Base-by-base conservation (phyloP, 208 protist species). In the Herpetomonas samuelpessoai region DNA sequence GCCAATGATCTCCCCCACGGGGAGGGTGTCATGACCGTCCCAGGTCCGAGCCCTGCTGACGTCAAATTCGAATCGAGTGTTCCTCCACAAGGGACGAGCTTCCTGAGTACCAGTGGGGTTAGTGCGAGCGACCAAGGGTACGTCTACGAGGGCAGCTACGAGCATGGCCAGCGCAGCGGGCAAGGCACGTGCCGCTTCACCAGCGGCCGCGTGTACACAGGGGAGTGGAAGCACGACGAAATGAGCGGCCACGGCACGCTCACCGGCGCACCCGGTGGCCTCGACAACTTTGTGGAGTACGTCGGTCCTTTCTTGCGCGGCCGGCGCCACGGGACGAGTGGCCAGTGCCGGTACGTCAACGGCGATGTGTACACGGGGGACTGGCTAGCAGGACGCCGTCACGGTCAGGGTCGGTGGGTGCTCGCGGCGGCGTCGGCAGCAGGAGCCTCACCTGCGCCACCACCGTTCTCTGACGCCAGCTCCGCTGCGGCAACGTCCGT, bases 201-300 rank as follows among this genome's bases (percentile, higher is more conserved):
- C 18, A 92, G 91, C 52, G 90, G 88, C 19, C 76, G 78, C 14
- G 51, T 58, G 28, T 96, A 95, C 71, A 71, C 75, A 1, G 90
- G 92, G 0, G 81, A 92, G 48, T 97, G 92, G 92, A 24, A 60
- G 24, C 57, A 70, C 10, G 92, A 94, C 53, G 62, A 88, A 51
- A 90, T 92, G 84, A 70, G 85, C 29, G 92, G 92, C n/a, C 19
- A 65, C 3, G 92, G 88, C n/a, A 70, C 65, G 9, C 67, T 91
- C 38, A 50, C 12, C 30, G 86, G 79, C 10, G 76, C 77, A 0
- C 27, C 83, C 1, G 68, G 58, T 26, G 64, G 64, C 27, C 26
- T 71, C 10, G 87, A 93, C 62, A 68, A 90, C 55, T 91, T 79
- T 54, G 62, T 44, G 7, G 73, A 81, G 22, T 95, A 96, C 73